Conservation (phyloP, 345 rosid species). For the Cardamine chenopodiifolia region DNA sequence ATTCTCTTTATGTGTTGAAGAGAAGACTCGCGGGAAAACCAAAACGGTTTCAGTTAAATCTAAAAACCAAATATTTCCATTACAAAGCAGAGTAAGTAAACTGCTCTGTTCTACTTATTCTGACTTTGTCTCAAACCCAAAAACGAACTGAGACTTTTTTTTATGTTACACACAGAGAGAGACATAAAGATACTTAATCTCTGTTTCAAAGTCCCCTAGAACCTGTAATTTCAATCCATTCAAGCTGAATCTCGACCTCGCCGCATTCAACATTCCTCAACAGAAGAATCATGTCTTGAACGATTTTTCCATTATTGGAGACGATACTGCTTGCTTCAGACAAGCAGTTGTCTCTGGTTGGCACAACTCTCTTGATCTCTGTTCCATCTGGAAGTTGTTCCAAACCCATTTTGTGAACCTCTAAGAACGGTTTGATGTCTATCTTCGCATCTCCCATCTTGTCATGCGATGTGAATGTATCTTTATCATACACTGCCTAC, state of each 20-base stretch:
- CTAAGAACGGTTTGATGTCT: slow-evolving; percentile 39
- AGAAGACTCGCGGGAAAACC: slow-evolving; percentile 36
- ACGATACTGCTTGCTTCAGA: slow-evolving; percentile 58
- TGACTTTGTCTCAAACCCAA: background rate
- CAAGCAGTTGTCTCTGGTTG: slow-evolving; percentile 52
- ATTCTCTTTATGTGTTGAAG: slow-evolving; percentile 2
- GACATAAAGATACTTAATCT: background rate
- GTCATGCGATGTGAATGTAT: slow-evolving; percentile 36
- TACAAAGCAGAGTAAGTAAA: slow-evolving; percentile 20
- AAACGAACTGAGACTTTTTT: background rate
- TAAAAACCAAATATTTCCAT: slow-evolving; percentile 18
- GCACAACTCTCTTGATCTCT: slow-evolving; percentile 53
- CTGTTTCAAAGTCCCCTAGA: slow-evolving; percentile 36
- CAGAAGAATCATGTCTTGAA: slow-evolving; percentile 60
- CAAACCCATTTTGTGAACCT: slow-evolving; percentile 51
- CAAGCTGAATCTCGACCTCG: slow-evolving; percentile 65
- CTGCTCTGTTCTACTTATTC: slow-evolving; percentile 25
- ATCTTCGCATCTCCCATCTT: no score
- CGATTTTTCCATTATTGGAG: slow-evolving; percentile 53
- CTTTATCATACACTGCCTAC: slow-evolving; percentile 78
- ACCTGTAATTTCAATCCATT: slow-evolving; percentile 61
- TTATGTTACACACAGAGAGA: background rate
- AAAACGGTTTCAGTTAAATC: slow-evolving; percentile 10
- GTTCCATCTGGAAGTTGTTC: slow-evolving; percentile 59
- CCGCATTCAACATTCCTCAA: slow-evolving; percentile 63